Base-by-base conservation (phyloP, 768 basidiomycete species). In the Mycena chlorophos region DNA sequence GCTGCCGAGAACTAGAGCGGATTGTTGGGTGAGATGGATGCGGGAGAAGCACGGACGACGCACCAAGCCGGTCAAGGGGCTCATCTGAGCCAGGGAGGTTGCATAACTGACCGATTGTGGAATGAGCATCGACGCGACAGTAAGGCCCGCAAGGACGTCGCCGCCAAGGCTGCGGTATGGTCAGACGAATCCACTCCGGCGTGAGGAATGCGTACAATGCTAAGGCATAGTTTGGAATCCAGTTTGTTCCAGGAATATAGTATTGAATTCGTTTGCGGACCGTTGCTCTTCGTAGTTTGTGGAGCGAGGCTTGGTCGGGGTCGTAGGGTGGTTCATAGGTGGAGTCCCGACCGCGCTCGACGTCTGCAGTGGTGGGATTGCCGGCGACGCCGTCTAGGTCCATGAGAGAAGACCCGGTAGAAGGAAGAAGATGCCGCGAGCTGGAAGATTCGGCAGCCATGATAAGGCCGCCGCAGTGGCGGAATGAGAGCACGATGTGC, bases 101-200 rank as follows among this genome's bases (percentile, higher is more conserved):
- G 92, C 95, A 66, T 98, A 97, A 68, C 90, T 92, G 68, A 97
- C 89, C 1, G 91, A 90, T 69, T 91, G 87, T 5, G 91, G 89
- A 65, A 91, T 88, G 40, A 91, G 77, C 80, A 91, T 88, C 49
- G 84, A 86, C 19, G 89, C 88, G 8, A 97, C 85, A 0, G 94
- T 94, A 26, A 94, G 65, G 17, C 94, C 95, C 25, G 91, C 91
- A 0, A 93, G 75, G n/a, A 91, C 63, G 69, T 95, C 92, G 19
- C 85, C 85, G 10, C 79, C 74, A 22, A 87, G 73, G 37, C 84
- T 86, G 57, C 13, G 1, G 34, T 42, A 51, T 17, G 30, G 51
- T 54, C 29, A 53, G 50, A n/a, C 28, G 17, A 20, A 16, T 42
- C 12, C 30, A 28, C 30, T 53, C 30, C 20, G 38, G n/a, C 19